These are phyloP conservation scores for Neoscytalidium dimidiatum DNA, from an alignment of 2,329 filamentous ascomycete species.

Conservation along the genomic window DNA sequence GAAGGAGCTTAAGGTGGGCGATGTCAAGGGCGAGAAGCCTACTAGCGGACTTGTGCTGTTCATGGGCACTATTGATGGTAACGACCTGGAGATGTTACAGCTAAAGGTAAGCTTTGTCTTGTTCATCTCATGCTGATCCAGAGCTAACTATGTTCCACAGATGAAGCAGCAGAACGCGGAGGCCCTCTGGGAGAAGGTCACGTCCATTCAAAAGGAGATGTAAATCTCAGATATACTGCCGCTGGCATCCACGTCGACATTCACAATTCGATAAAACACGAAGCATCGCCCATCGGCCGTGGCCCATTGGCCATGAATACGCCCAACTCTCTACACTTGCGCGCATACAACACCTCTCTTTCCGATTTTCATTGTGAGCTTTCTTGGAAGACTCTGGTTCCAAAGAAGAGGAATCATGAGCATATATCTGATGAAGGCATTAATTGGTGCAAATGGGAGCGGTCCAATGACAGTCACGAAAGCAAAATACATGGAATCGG, in stretches of 20 bases:
- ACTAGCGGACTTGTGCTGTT: slow-evolving; percentile 71
- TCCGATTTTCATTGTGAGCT: not conserved
- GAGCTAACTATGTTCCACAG: slow-evolving; percentile 40
- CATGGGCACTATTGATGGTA: slow-evolving; percentile 56
- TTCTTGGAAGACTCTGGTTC: not conserved
- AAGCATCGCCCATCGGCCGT: not conserved
- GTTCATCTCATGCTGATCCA: not conserved
- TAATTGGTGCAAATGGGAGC: not conserved
- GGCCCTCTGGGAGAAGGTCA: slow-evolving; percentile 49
- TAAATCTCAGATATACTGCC: slow-evolving; percentile 20
- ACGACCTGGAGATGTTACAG: slow-evolving; percentile 54
- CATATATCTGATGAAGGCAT: slow-evolving; percentile 5
- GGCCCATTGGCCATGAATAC: not conserved
- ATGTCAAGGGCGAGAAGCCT: slow-evolving; percentile 62
- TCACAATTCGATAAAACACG: not conserved
- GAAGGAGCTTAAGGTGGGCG: slow-evolving; percentile 76
- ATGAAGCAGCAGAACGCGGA: slow-evolving; percentile 45
- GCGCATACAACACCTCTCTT: not conserved
- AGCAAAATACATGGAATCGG: not conserved
- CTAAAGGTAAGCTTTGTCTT: slow-evolving; percentile 53
- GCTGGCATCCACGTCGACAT: not conserved
- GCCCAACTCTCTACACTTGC: not conserved
- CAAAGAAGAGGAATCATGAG: not conserved
- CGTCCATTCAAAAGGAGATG: slow-evolving; percentile 42
- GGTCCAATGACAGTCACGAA: slow-evolving; percentile 1